phyloP scores from a whole-genome alignment of 768 basidiomycete species.

The Auricularia cornea region DNA sequence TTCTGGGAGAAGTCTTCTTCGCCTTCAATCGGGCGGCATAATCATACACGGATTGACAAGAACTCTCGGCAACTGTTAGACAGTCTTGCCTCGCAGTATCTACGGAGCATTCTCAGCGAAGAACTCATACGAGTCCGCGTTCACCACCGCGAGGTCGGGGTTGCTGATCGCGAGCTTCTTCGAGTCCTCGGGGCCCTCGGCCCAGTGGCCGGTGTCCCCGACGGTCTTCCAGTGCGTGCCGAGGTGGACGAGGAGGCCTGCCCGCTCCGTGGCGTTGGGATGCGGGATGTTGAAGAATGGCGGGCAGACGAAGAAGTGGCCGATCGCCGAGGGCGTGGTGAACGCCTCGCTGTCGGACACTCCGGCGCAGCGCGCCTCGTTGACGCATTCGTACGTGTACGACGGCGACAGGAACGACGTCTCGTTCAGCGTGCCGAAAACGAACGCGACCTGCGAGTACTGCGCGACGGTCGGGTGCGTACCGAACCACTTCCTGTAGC shows the following conservation, averaged over 20 bases:
- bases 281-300: constrained; percentile 39
- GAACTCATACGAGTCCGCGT: constrained; percentile 29
- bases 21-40: too few relatives aligned
- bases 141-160: constrained; percentile 25
- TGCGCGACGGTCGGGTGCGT: constrained; percentile 20
- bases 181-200: constrained; percentile 28
- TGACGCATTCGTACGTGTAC: neutral
- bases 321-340: constrained; percentile 3
- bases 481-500: constrained; percentile 48
- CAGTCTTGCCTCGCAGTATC: constrained; percentile 24
- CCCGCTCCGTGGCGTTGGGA: constrained; percentile 41
- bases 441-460: too few relatives aligned
- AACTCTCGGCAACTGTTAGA: too few relatives aligned
- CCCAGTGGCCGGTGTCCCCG: constrained; percentile 35
- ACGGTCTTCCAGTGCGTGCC: neutral
- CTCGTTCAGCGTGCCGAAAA: neutral
- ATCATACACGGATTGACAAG: too few relatives aligned
- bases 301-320: constrained; percentile 37
- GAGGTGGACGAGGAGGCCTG: constrained; percentile 28
- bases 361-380: too few relatives aligned
- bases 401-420: too few relatives aligned
- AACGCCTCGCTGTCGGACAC: neutral
- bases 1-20: too few relatives aligned
- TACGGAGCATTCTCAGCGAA: constrained; percentile 42
- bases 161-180: constrained; percentile 28